phyloP scores from a whole-genome alignment of 1,284 basidiomycete species.

The Puccinia hordei region DNA sequence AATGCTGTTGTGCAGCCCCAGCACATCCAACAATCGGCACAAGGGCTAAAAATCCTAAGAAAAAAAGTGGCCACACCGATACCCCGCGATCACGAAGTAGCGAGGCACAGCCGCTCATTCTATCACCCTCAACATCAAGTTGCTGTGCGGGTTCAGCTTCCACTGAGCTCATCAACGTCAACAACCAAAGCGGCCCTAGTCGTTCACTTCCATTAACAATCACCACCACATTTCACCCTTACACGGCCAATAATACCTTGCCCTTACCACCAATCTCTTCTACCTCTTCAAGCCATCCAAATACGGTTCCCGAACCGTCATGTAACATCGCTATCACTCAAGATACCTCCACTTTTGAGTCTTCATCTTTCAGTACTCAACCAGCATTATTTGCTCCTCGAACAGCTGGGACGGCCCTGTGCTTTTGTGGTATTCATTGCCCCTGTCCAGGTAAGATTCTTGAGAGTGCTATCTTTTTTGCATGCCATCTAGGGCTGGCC shows the following conservation, averaged over 20 bases:
- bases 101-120: neutral
- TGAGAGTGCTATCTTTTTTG: neutral
- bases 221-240: conserved; percentile 9
- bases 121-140: neutral
- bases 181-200: neutral
- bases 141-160: conserved; percentile 3
- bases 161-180: neutral
- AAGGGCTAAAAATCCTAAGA: neutral
- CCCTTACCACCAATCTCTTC: neutral
- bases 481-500: neutral
- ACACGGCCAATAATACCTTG: neutral
- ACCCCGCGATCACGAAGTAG: neutral
- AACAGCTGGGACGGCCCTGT: conserved; percentile 38
- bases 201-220: neutral
- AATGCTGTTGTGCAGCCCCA: conserved; percentile 25
- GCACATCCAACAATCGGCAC: conserved; percentile 12
- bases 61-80: no score
- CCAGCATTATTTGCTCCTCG: conserved; percentile 33
- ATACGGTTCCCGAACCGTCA: neutral
- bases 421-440: conserved; percentile 45
- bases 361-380: conserved; percentile 11
- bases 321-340: neutral
- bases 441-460: conserved; percentile 27
- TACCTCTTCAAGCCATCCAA: neutral
- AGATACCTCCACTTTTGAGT: neutral